These are phyloP conservation scores for Rutidosis leptorrhynchoides DNA, from an alignment of 129 eudicot genomes.

Conservation along the genomic window DNA sequence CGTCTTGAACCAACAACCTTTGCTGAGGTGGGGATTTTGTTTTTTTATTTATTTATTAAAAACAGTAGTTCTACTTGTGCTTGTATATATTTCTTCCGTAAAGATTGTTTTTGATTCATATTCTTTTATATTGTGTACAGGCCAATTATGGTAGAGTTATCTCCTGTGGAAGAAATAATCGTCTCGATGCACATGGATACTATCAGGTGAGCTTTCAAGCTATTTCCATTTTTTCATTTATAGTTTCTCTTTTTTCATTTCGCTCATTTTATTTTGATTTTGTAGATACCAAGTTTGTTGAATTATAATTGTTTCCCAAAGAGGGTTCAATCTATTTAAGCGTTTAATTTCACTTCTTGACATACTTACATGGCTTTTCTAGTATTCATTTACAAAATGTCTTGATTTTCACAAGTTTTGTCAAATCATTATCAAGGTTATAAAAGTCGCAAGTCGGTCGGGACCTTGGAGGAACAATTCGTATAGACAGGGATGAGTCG, in stretches of 20 bases:
- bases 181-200: constrained; percentile 86
- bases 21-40: constrained; percentile 52
- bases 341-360: constrained; percentile 6
- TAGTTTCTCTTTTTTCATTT: neutral
- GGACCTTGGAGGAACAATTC: too few species aligned
- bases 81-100: constrained; percentile 2
- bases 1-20: constrained; percentile 90
- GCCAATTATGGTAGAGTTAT: constrained; percentile 67
- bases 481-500: too few species aligned
- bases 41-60: neutral
- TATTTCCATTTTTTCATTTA: neutral
- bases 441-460: too few species aligned
- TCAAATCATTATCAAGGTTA: too few species aligned
- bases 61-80: neutral
- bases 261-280: too few species aligned
- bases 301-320: neutral
- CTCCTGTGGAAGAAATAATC: constrained; percentile 85
- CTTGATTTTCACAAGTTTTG: neutral
- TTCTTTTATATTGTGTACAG: constrained; percentile 37
- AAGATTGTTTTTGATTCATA: constrained; percentile 11
- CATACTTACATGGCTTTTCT: too few species aligned
- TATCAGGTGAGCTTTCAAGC: constrained; percentile 50
- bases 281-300: too few species aligned
- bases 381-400: neutral
- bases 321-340: neutral